A percentile compares a stretch with the other conserved stretches of the same genome.
Evolutionary conservation across 2,329 filamentous ascomycete species (phyloP).

Genomic region (Coniochaeta sp.): DNA sequence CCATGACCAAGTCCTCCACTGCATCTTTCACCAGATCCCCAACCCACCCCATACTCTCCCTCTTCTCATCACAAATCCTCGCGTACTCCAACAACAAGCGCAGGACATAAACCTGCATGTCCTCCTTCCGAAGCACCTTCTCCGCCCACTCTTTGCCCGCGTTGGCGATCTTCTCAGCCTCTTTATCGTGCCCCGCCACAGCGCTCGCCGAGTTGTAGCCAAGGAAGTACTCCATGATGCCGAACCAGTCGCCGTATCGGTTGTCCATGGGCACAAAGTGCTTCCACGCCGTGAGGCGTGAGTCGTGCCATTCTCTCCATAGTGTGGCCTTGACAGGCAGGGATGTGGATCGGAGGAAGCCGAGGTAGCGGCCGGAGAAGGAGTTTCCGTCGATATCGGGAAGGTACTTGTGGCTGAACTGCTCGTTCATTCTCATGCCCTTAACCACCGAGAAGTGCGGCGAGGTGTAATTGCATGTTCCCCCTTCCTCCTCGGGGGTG

Average conservation of each 20-base stretch:
- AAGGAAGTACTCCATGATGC: constrained; percentile 68
- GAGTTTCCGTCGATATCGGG: constrained; percentile 72
- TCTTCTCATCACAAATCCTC: constrained; percentile 42
- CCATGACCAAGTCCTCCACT: background rate
- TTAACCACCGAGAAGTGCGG: constrained; percentile 33
- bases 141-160: constrained; percentile 63
- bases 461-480: constrained; percentile 40
- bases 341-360: constrained; percentile 62
- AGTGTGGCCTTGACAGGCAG: constrained; percentile 72
- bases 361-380: constrained; percentile 61
- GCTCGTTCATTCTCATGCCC: constrained; percentile 38
- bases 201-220: constrained; percentile 40
- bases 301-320: constrained; percentile 77
- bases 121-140: constrained; percentile 59
- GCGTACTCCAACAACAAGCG: constrained; percentile 59
- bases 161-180: constrained; percentile 56
- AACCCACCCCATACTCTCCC: constrained; percentile 49
- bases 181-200: constrained; percentile 41
- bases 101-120: constrained; percentile 67
- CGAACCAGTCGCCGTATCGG: constrained; percentile 64
- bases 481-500: constrained; percentile 25
- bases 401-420: constrained; percentile 60
- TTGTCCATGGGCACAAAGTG: constrained; percentile 79
- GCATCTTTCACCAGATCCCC: constrained; percentile 32
- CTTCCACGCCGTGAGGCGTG: constrained; percentile 65